These are phyloP conservation scores for Claviceps spartinae DNA, from an alignment of 2,329 filamentous ascomycete species.

Conservation along the genomic window DNA sequence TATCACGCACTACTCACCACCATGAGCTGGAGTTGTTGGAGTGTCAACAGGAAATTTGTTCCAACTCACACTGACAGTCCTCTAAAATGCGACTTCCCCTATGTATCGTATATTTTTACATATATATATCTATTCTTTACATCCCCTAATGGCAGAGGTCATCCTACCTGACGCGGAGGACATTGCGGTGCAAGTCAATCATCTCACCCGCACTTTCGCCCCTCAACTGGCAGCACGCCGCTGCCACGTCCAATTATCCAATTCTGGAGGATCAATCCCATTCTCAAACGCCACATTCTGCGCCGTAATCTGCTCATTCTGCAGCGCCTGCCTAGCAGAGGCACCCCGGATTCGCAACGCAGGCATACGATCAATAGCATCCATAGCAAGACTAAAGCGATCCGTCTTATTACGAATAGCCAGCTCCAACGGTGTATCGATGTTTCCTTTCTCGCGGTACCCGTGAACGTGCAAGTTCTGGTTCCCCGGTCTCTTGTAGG, in stretches of 20 bases:
- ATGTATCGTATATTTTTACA: no score
- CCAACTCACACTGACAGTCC: no score
- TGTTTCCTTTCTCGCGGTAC: constrained; percentile 75
- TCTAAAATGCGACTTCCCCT: no score
- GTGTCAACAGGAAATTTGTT: no score
- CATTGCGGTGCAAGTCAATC: not conserved
- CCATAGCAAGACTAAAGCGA: constrained; percentile 62
- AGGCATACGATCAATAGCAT: constrained; percentile 57
- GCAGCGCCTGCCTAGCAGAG: constrained; percentile 47
- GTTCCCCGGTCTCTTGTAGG: constrained; percentile 59
- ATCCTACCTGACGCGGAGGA: not conserved
- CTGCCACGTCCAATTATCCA: constrained; percentile 56
- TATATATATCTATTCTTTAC: no score
- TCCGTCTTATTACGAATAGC: constrained; percentile 68
- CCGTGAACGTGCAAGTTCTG: constrained; percentile 60
- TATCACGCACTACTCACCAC: no score
- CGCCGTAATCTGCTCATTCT: constrained; percentile 50
- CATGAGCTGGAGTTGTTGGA: no score
- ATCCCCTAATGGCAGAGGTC: no score
- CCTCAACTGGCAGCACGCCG: constrained; percentile 20
- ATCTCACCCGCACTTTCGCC: constrained; percentile 17
- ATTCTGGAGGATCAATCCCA: constrained; percentile 53
- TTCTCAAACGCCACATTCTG: constrained; percentile 53
- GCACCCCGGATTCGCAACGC: constrained; percentile 49
- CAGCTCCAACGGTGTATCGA: constrained; percentile 66